Conservation (phyloP, 176 grass and related monocot species). For the Echinochloa phyllopogon region DNA sequence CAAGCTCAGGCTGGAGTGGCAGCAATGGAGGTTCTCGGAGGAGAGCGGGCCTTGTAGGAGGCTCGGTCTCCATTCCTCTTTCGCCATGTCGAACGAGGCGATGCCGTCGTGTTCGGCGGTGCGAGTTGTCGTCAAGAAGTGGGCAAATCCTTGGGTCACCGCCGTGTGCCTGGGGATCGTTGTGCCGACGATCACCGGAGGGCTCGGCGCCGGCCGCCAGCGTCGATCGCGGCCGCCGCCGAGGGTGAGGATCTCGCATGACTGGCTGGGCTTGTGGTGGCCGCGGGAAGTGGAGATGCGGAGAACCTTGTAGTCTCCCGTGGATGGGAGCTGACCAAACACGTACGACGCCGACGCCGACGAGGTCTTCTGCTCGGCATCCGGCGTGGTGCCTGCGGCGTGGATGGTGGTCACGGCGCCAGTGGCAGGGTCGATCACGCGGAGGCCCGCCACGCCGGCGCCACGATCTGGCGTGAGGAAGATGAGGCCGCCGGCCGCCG, state of each 20-base stretch:
- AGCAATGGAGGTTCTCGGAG: background rate
- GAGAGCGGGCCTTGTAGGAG: background rate
- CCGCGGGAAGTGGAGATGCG: background rate
- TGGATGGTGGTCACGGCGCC: background rate
- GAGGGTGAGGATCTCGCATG: background rate
- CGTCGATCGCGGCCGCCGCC: background rate
- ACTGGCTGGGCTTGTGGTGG: background rate
- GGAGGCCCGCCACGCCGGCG: background rate
- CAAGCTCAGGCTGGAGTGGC: background rate
- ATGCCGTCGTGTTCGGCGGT: background rate
- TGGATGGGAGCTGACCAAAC: background rate
- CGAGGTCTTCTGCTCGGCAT: background rate
- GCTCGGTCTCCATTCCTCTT: background rate
- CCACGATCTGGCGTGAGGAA: background rate
- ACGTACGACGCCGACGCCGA: background rate
- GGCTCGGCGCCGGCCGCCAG: no score
- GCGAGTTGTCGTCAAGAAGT: background rate
- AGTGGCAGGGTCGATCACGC: background rate
- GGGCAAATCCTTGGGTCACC: background rate
- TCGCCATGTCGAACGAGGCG: background rate
- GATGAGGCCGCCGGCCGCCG: background rate
- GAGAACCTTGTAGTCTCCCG: background rate
- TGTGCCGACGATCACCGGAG: background rate
- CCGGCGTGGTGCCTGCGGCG: background rate
- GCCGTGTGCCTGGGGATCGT: background rate